Base-by-base conservation (phyloP, 2,329 filamentous ascomycete species). In the Stachybotrys chartarum region DNA sequence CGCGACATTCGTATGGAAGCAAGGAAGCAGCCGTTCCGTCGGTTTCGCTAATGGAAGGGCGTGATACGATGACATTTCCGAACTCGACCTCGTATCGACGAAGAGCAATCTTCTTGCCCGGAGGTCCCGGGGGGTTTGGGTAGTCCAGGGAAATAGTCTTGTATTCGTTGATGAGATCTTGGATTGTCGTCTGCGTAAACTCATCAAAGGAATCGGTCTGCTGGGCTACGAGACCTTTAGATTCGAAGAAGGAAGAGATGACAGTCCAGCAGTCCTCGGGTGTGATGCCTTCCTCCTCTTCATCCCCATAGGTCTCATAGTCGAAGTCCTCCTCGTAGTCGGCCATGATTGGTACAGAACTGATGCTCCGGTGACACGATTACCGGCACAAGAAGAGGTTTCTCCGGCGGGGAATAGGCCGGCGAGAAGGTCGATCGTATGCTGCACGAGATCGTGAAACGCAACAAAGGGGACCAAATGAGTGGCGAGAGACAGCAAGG, bases 171-270 rank as follows among this genome's bases (percentile, higher is more conserved):
- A 99, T 88, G 57, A 99, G 84, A 65, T 96, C 90, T 68, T 97
- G 92, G 74, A 99, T 93, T 0, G 92, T 97, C 24, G 90, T 91
- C 57, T 88, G 86, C 56, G 94, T 92, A 67, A 99, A 99, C 70
- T 97, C 92, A 74, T 99, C 91, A 75, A 96, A 99, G 0, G 95
- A 99, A 71, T 97, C 93, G 59, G 97, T 86, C 77, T 99, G 94
- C 74, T 99, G 93, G 16, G 94, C 96, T 24, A 96, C 94, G 35
- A 99, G 82, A 66, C 94, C 93, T 75, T 97, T 99, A 59, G 86
- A 83, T 64, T 97, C 91, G 76, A 99, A 99, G 78, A 97, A 97
- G 10, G 94, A 89, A 55, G 90, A 91, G 70, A 99, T 97, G 67
- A 97, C 93, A 61, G 88, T 89, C 94, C 95, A 99, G 78, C 91